Evolutionary conservation across 345 rosid genomes (phyloP).

Genomic region (Salix brachista): DNA sequence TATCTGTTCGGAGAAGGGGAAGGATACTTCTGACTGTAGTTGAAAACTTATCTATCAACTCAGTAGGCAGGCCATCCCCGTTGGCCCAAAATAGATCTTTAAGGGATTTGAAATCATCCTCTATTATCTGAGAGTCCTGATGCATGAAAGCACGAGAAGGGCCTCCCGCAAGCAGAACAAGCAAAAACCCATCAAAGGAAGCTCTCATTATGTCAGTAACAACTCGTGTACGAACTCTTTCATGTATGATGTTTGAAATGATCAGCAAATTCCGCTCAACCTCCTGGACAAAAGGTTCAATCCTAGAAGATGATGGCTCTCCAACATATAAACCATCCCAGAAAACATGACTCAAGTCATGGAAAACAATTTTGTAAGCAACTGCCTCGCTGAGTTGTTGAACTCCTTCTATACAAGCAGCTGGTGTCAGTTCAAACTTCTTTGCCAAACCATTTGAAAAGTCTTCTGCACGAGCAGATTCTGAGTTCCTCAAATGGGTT

Average conservation of each 20-base stretch:
- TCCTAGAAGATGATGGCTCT: conserved; percentile 66
- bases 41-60: conserved; percentile 72
- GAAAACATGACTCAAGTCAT: conserved; percentile 67
- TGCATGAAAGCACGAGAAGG: conserved; percentile 74
- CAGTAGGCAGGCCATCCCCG: conserved; percentile 85
- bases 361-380: conserved; percentile 76
- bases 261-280: conserved; percentile 60
- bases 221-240: conserved; percentile 76
- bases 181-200: conserved; percentile 80
- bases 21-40: conserved; percentile 59
- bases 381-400: conserved; percentile 84
- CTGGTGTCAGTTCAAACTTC: conserved; percentile 79
- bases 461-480: conserved; percentile 80
- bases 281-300: conserved; percentile 69
- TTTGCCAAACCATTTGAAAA: conserved; percentile 75
- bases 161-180: conserved; percentile 93
- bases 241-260: conserved; percentile 67
- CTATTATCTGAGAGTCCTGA: conserved; percentile 72
- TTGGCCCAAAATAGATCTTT: conserved; percentile 92
- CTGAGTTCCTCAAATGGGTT: conserved; percentile 89
- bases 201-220: conserved; percentile 83
- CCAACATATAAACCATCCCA: conserved; percentile 94
- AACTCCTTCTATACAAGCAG: conserved; percentile 81
- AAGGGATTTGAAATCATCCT: conserved; percentile 85
- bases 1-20: conserved; percentile 72